Evolutionary conservation across 805 yeast species (phyloP), one percentile per base, ranked within the genome.

Genomic region (Hanseniaspora pseudoguilliermondii): DNA sequence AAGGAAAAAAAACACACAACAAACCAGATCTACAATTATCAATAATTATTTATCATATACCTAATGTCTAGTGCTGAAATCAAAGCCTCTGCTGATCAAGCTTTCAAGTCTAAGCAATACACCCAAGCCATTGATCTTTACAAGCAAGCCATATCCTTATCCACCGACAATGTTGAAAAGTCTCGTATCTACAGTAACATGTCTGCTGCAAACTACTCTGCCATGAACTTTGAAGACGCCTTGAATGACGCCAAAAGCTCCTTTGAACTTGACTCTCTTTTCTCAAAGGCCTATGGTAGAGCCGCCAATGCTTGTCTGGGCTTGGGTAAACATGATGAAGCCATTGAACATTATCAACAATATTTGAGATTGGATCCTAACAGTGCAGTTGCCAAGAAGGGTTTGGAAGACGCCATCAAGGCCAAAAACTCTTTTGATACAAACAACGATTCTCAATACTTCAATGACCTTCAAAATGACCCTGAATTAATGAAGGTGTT

Each of bases 211-310:
- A 83, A 83, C 65, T 84, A 97, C 5, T 86, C 96, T 7, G 71
- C 82, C 72, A 81, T 81, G 65, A 73, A 89, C 63, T 93, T 82
- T 65, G 69, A 68, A 23, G 73, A 82, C 58, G 98, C 97, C 3
- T 74, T 88, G 58, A 73, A 75, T 47, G 98, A 93, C 69, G 98
- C 97, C 18, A 71, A 86, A 58, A 80, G 84, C 65, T 85, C 96
- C 71, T 82, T 85, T 54, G 77, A 79, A 64, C 81, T 89, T 71
- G 87, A 86, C 60, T 83, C 89, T 16, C 61, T 83, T 2, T 93
- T 97, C 97, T 89, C 96, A 23, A 93, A 93, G 71, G 98, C 97
- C 49, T 86, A 85, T 75, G 85, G 82, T 65, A 83, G 99, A 71
- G 84, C 85, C 39, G 99, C 87, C 58, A 90, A 97, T 60, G 98